Percentiles rank a stretch among this genome's conserved stretches.
Evolutionary conservation across 139 green algal genomes (phyloP).

Genomic region (Yamagishiella unicocca): DNA sequence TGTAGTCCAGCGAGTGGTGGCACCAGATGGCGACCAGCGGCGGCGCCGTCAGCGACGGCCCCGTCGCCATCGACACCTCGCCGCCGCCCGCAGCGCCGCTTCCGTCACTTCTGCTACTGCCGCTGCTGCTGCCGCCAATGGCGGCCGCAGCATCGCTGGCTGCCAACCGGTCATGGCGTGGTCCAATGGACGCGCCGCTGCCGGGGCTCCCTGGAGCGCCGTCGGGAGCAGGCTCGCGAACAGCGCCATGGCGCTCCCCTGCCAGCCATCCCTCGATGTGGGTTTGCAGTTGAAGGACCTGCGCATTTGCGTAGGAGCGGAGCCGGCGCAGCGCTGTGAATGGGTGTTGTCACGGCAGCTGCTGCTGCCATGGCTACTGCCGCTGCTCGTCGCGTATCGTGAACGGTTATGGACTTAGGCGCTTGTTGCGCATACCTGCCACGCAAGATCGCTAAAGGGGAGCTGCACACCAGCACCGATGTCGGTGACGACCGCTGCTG

Average conservation of each 20-base stretch:
- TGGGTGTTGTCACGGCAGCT: too few species aligned
- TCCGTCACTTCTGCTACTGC: background rate
- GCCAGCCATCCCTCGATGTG: background rate
- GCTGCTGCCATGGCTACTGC: background rate
- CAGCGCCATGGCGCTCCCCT: too few species aligned
- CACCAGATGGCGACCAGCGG: slow-evolving; percentile 4
- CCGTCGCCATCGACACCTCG: too few species aligned
- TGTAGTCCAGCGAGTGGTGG: slow-evolving; percentile 12
- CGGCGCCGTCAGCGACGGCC: background rate
- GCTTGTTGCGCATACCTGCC: background rate
- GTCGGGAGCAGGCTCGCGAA: background rate
- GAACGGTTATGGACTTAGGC: too few species aligned
- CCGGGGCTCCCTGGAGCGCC: background rate
- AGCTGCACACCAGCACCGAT: background rate
- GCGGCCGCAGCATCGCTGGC: background rate
- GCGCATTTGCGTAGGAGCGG: background rate
- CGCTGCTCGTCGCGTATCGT: too few species aligned
- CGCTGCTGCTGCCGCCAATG: background rate
- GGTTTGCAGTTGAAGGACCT: background rate
- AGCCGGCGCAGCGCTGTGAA: too few species aligned
- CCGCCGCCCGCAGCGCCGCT: too few species aligned
- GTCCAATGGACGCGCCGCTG: too few species aligned
- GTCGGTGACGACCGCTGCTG: background rate
- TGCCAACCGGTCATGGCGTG: too few species aligned
- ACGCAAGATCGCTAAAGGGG: background rate